Conservation (phyloP, 2,329 filamentous ascomycete genomes). For the Scolecobasidium constrictum region DNA sequence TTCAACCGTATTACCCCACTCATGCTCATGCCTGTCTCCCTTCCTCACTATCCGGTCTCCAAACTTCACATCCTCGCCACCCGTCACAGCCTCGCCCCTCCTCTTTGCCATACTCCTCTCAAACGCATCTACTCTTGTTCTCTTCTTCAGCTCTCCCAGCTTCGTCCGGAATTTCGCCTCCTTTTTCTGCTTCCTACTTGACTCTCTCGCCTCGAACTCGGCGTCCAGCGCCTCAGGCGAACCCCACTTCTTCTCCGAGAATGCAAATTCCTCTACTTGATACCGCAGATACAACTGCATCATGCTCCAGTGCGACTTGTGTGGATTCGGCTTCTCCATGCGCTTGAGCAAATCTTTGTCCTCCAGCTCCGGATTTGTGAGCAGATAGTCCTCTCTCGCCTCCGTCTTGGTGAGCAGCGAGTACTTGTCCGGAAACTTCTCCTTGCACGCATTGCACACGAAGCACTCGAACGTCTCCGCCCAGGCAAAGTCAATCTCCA, state of each 20-base stretch:
- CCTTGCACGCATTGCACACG: conserved; percentile 79
- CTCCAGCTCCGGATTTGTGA: conserved; percentile 89
- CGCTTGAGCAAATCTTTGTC: conserved; percentile 81
- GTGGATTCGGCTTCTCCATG: conserved; percentile 81
- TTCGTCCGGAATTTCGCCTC: conserved; percentile 88
- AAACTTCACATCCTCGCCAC: conserved; percentile 40
- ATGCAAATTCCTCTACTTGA: conserved; percentile 90
- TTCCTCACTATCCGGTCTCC: conserved; percentile 59
- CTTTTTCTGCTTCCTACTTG: conserved; percentile 72
- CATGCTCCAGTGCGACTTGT: conserved; percentile 92
- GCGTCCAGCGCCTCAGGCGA: conserved; percentile 73
- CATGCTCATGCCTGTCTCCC: conserved; percentile 71
- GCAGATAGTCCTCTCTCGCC: conserved; percentile 84
- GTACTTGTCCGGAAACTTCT: conserved; percentile 84
- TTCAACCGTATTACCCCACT: conserved; percentile 57
- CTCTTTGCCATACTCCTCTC: conserved; percentile 43
- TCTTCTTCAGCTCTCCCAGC: conserved; percentile 80
- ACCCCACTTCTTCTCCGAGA: conserved; percentile 78
- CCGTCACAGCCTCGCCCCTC: conserved; percentile 26
- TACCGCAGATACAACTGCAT: conserved; percentile 96
- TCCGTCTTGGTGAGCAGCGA: conserved; percentile 94
- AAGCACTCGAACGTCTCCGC: conserved; percentile 67
- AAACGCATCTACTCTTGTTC: conserved; percentile 84
- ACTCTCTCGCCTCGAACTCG: conserved; percentile 72
- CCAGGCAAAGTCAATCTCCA: conserved; percentile 95